A percentile compares a stretch with the other conserved stretches of the same genome.
phyloP scores from a whole-genome alignment of 2,329 filamentous ascomycete species.

The Stemphylium lycopersici region DNA sequence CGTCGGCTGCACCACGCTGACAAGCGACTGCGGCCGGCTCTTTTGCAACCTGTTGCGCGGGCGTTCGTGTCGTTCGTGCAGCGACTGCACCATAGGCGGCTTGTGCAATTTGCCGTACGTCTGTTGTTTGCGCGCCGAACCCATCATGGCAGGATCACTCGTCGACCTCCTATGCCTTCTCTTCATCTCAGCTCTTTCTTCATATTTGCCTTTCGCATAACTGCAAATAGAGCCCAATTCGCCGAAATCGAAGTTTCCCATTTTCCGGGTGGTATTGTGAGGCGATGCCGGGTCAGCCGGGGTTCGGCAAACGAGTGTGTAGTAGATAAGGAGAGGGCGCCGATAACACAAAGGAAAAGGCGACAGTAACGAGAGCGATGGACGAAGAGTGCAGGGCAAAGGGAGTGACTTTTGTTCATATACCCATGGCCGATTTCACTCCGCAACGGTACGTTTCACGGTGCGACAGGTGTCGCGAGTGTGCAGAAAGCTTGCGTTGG shows the following conservation, averaged over 20 bases:
- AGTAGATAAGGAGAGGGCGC: background rate
- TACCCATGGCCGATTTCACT: slow-evolving; percentile 1
- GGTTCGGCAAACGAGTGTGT: slow-evolving; percentile 6
- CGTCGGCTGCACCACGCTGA: background rate
- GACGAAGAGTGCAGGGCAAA: background rate
- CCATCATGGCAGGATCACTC: slow-evolving; percentile 10
- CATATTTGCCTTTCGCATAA: slow-evolving; percentile 17
- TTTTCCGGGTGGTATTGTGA: background rate
- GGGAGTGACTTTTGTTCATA: background rate
- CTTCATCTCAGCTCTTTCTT: slow-evolving; percentile 17
- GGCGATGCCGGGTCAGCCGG: slow-evolving; percentile 3
- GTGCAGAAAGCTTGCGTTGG: slow-evolving; percentile 8
- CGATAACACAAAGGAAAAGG: background rate
- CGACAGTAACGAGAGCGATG: slow-evolving; percentile 1
- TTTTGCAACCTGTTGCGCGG: slow-evolving; percentile 24
- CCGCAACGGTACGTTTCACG: slow-evolving; percentile 14
- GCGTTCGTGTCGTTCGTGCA: slow-evolving; percentile 15
- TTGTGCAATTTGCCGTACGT: slow-evolving; percentile 23
- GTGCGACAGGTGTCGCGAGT: slow-evolving; percentile 10
- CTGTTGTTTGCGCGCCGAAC: background rate
- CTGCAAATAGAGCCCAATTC: slow-evolving; percentile 18
- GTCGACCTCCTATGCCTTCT: slow-evolving; percentile 11
- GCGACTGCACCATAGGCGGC: slow-evolving; percentile 17
- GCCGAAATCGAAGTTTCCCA: slow-evolving; percentile 15
- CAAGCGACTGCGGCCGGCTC: background rate